Base-by-base conservation (phyloP, 352 stramenopile species). In the Plasmopara halstedii region DNA sequence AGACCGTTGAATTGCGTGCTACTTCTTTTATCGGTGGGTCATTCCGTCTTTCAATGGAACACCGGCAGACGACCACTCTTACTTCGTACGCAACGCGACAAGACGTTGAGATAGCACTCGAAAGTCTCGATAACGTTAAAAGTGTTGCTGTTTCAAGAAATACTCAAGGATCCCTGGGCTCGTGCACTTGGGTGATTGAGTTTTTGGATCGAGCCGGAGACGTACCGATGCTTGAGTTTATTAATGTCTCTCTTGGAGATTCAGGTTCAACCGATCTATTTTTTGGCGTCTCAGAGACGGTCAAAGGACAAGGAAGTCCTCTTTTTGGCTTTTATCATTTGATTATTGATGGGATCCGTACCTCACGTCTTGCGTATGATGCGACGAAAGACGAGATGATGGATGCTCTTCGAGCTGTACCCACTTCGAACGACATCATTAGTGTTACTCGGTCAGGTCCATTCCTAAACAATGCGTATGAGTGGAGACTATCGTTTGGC, bases 191-290 rank as follows among this genome's bases (percentile, higher is more conserved):
- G 76, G 46, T 63, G 9, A 57, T 92, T 26, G 64, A 67, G 6
- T 92, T 92, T 25, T 45, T 68, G 2, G 57, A 79, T 0, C 56
- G 74, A 9, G 63, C 48, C 7, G 77, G 75, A 10, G 70, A 89
- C 51, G 38, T 83, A 6, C 62, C 67, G 0, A 50, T 73, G 34
- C 41, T 89, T 25, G 32, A 54, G 17, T 27, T 83, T 9, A 44
- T 46, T 2, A 80, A 76, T 23, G 21, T 79, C 6, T 72, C 64
- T 7, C 48, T 87, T 0, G 42, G 60, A 15, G 74, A 82, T 26
- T 82, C 62, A 1, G 65, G 68, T 10, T 62, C 71, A 0, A 37
- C 52, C 4, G 73, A 88, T 44, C 41, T 83, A 4, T 22, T 21
- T 4, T 45, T 88, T 4, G 47, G 53, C 13, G 44, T 82, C 8